These are phyloP conservation scores for Fusarium incarnatum DNA, from an alignment of 2,329 filamentous ascomycete species.

Conservation along the genomic window DNA sequence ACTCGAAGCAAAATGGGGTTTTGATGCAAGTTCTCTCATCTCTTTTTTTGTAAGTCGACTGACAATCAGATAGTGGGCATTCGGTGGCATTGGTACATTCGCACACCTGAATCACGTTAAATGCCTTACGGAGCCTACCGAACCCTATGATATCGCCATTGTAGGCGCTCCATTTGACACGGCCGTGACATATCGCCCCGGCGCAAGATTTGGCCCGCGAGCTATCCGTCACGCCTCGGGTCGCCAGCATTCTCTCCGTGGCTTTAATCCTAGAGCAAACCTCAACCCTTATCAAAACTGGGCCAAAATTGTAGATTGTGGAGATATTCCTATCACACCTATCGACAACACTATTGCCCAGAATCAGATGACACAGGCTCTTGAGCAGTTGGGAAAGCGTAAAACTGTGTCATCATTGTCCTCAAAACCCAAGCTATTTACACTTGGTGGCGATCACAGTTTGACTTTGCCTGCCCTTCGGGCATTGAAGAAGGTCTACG, in stretches of 20 bases:
- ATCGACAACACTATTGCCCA: constrained; percentile 87
- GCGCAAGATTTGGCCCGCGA: constrained; percentile 84
- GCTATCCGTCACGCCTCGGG: constrained; percentile 87
- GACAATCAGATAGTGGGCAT: constrained; percentile 55
- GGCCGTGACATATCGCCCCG: constrained; percentile 71
- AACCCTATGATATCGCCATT: constrained; percentile 76
- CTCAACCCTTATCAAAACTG: constrained; percentile 88
- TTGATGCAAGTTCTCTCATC: constrained; percentile 66
- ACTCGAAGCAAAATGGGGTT: constrained; percentile 68
- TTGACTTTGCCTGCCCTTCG: constrained; percentile 76
- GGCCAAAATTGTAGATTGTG: constrained; percentile 87
- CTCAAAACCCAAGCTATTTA: constrained; percentile 68
- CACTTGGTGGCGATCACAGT: constrained; percentile 79
- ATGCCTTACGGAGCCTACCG: constrained; percentile 72
- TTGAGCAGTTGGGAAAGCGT: constrained; percentile 71
- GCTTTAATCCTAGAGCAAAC: constrained; percentile 81
- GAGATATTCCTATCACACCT: constrained; percentile 87
- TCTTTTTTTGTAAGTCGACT: too few relatives aligned
- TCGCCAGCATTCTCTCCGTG: constrained; percentile 82
- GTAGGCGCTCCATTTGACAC: constrained; percentile 81
- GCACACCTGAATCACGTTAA: constrained; percentile 76
- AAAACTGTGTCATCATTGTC: constrained; percentile 52
- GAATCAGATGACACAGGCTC: constrained; percentile 85
- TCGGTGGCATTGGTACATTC: constrained; percentile 80
- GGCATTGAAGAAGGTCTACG: constrained; percentile 71